A percentile compares a stretch with the other conserved stretches of the same genome.
Evolutionary conservation across 2,329 filamentous ascomycete species (phyloP).

Genomic region (Nemania sp.): DNA sequence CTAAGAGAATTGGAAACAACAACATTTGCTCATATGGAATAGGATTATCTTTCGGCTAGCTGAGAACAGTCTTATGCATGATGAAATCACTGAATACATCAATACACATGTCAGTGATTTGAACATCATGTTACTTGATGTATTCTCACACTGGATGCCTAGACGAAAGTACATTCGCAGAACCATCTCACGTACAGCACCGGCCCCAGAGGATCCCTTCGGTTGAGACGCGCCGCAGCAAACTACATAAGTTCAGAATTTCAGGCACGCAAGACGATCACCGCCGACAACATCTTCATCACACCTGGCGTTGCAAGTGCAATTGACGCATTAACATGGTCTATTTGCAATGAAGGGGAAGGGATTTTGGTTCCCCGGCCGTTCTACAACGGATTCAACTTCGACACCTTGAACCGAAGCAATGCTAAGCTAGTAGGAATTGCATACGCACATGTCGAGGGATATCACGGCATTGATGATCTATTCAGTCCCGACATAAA

Average conservation of each 20-base stretch:
- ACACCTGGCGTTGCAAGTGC: background rate
- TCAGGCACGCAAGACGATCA: background rate
- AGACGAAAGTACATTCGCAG: background rate
- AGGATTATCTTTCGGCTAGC: background rate
- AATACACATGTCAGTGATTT: background rate
- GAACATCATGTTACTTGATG: background rate
- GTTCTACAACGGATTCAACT: background rate
- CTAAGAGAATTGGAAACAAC: too few relatives aligned
- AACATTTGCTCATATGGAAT: too few relatives aligned
- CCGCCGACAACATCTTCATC: background rate
- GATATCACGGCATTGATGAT: constrained; percentile 3
- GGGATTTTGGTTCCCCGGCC: background rate
- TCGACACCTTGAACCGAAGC: background rate
- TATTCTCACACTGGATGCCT: too few relatives aligned
- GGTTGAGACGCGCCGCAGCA: constrained; percentile 1
- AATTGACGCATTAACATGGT: constrained; percentile 4
- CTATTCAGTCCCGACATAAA: background rate
- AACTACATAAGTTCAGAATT: constrained; percentile 5
- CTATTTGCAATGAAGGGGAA: background rate
- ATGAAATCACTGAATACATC: background rate
- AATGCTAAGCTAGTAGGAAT: background rate
- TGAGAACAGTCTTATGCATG: background rate
- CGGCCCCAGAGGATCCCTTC: constrained; percentile 9
- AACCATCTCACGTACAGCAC: constrained; percentile 1
- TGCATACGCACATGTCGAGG: background rate